Conservation (phyloP, 2,329 filamentous ascomycete species). For the Zymoseptoria tritici region DNA sequence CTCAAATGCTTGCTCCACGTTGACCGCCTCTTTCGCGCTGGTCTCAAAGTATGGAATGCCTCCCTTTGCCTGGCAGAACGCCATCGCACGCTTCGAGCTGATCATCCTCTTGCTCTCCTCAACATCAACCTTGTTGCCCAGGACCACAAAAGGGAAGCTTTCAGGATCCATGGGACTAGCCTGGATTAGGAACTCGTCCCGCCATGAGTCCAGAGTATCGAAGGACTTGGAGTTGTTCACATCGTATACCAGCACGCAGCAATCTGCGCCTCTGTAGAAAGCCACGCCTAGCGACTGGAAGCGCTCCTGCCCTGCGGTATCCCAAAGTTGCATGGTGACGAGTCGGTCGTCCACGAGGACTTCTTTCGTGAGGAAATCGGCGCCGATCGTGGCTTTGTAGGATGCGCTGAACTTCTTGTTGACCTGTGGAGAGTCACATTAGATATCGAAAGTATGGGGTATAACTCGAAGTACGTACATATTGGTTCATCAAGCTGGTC, state of each 20-base stretch:
- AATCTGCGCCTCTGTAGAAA: conserved; percentile 95
- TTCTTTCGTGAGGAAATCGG: conserved; percentile 97
- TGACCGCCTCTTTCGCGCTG: conserved; percentile 96
- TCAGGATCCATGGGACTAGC: conserved; percentile 93
- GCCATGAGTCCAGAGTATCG: conserved; percentile 95
- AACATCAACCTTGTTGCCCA: conserved; percentile 98
- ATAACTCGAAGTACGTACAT: conserved; percentile 56
- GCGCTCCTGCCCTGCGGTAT: conserved; percentile 92
- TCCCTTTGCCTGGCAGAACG: conserved; percentile 95
- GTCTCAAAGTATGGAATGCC: conserved; percentile 99
- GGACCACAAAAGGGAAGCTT: conserved; percentile 94
- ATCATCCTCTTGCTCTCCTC: conserved; percentile 97
- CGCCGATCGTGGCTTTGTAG: conserved; percentile 98
- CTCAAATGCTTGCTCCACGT: conserved; percentile 82
- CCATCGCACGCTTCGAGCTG: conserved; percentile 90
- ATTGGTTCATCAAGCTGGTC: conserved; percentile 99
- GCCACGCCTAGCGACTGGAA: conserved; percentile 96
- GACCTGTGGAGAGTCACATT: conserved; percentile 53
- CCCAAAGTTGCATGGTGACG: conserved; percentile 99
- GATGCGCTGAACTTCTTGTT: conserved; percentile 99
- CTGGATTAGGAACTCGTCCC: conserved; percentile 96
- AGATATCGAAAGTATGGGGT: background rate
- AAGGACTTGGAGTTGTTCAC: conserved; percentile 99
- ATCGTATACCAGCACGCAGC: conserved; percentile 95
- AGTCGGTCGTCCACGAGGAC: conserved; percentile 93